Percentiles rank a stretch among this genome's conserved stretches.
Evolutionary conservation across 2,329 filamentous ascomycete species (phyloP).

Genomic region (Aspergillus costaricaensis): DNA sequence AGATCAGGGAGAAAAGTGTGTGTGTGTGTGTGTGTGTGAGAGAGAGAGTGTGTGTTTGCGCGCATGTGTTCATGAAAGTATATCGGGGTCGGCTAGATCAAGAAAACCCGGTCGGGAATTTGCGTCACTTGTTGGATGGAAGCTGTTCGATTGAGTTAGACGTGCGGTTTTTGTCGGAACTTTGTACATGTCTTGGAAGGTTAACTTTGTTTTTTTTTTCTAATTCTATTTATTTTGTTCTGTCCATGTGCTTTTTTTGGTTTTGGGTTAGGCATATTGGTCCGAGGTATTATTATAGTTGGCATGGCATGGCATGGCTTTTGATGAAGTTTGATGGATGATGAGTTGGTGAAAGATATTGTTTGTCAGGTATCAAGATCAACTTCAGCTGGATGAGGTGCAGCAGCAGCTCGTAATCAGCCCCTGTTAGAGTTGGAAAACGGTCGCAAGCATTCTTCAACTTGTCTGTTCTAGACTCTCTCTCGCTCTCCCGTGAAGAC

Average conservation of each 20-base stretch:
- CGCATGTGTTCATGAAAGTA: not conserved
- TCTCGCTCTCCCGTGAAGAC: too few species aligned
- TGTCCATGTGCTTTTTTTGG: not conserved
- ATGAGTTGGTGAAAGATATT: not conserved
- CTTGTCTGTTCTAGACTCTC: not conserved
- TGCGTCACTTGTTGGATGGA: not conserved
- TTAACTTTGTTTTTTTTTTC: not conserved
- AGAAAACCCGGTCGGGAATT: not conserved
- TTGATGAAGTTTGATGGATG: not conserved
- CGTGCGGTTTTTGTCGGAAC: not conserved
- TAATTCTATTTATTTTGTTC: not conserved
- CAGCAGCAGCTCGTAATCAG: not conserved
- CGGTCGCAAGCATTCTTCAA: not conserved
- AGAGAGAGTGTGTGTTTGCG: too few species aligned
- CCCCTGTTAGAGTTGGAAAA: not conserved
- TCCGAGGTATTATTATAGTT: not conserved
- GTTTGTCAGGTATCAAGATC: not conserved
- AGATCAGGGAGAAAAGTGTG: not conserved
- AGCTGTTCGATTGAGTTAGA: not conserved
- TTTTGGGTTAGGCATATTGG: not conserved
- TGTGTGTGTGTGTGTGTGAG: too few species aligned
- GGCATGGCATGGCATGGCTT: not conserved
- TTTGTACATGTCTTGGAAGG: not conserved
- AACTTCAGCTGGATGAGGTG: too few species aligned
- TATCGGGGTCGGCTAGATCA: not conserved